Conservation (phyloP, 2,329 filamentous ascomycete genomes). For the Ascochyta fabae region DNA sequence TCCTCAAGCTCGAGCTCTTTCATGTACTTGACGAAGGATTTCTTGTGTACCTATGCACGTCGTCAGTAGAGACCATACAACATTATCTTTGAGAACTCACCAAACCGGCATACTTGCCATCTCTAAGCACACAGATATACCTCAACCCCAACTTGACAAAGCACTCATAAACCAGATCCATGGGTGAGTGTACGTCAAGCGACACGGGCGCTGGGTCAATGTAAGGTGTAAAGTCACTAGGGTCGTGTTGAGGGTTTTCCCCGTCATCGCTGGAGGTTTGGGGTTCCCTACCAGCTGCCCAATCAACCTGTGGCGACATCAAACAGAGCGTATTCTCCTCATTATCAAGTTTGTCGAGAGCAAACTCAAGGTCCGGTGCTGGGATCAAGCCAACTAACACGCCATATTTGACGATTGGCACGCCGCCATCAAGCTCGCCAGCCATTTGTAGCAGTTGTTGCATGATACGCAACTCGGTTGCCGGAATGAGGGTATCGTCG, state of each 20-base stretch:
- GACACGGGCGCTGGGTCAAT: conserved; percentile 92
- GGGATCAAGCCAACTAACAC: conserved; percentile 90
- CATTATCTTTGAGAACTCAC: conserved; percentile 57
- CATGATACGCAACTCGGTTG: conserved; percentile 77
- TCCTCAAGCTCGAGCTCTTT: conserved; percentile 73
- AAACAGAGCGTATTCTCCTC: conserved; percentile 78
- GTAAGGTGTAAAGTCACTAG: conserved; percentile 85
- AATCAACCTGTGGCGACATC: conserved; percentile 72
- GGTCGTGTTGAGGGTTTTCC: conserved; percentile 57
- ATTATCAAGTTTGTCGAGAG: conserved; percentile 81
- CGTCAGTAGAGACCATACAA: not conserved
- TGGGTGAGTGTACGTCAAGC: conserved; percentile 85
- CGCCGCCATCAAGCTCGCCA: conserved; percentile 89
- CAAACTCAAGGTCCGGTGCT: conserved; percentile 91
- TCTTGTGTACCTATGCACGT: conserved; percentile 77
- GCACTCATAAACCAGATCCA: conserved; percentile 95
- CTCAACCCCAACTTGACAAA: conserved; percentile 92
- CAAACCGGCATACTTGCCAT: conserved; percentile 87
- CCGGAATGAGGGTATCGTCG: conserved; percentile 78
- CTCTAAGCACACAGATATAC: conserved; percentile 86
- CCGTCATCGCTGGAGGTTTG: conserved; percentile 67
- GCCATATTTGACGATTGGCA: conserved; percentile 82
- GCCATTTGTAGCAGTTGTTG: conserved; percentile 81
- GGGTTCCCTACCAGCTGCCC: conserved; percentile 44
- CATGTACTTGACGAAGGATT: conserved; percentile 93